phyloP scores from a whole-genome alignment of 768 basidiomycete genomes.

The Boletellus ananas region DNA sequence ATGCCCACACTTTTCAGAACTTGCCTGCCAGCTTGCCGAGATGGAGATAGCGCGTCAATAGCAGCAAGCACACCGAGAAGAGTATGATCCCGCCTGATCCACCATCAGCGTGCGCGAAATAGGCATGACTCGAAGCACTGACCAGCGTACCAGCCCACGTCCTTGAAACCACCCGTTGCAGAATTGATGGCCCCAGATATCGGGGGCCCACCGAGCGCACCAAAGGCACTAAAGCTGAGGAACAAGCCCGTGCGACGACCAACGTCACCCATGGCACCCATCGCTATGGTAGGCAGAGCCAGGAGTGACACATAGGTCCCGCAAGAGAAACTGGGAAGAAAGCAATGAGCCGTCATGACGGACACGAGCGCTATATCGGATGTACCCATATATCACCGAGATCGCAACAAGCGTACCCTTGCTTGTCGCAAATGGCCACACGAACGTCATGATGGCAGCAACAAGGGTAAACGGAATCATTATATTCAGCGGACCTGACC shows the following conservation, averaged over 20 bases:
- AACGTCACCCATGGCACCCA: conserved; percentile 59
- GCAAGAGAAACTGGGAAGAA: conserved; percentile 46
- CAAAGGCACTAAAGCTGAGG: conserved; percentile 55
- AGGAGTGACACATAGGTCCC: conserved; percentile 61
- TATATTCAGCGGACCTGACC: conserved; percentile 58
- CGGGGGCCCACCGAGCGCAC: conserved; percentile 65
- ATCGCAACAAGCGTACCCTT: conserved; percentile 47
- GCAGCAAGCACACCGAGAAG: conserved; percentile 38
- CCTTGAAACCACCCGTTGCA: conserved; percentile 44
- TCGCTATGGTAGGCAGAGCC: conserved; percentile 53
- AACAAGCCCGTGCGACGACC: conserved; percentile 68
- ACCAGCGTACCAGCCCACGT: conserved; percentile 41
- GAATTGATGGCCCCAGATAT: conserved; percentile 67
- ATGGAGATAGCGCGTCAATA: conserved; percentile 40
- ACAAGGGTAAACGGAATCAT: conserved; percentile 60
- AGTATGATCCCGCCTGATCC: conserved; percentile 37
- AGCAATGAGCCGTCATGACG: neutral
- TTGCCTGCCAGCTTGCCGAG: conserved; percentile 41
- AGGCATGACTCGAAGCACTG: neutral
- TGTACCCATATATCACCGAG: conserved; percentile 63
- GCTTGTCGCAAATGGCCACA: conserved; percentile 63
- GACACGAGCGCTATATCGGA: neutral
- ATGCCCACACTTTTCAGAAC: conserved; percentile 25
- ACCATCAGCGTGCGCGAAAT: neutral
- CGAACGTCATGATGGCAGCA: conserved; percentile 57